Conservation (phyloP, 345 rosid species). For the Rhizophora apiculata region DNA sequence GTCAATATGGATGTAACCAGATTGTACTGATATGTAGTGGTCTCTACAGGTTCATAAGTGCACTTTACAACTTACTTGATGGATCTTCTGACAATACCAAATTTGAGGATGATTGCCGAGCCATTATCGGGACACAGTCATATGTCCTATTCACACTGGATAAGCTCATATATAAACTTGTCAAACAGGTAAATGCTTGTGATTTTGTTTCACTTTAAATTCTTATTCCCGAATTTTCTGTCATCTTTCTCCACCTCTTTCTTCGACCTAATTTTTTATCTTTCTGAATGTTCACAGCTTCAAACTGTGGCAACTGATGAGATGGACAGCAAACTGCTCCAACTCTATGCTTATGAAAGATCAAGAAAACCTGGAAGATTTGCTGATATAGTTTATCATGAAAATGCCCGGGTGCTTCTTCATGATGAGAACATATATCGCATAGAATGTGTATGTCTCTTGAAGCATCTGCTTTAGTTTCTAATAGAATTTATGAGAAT, state of each 20-base stretch:
- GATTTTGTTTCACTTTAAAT: slow-evolving; percentile 8
- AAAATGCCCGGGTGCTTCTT: slow-evolving; percentile 78
- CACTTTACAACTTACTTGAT: slow-evolving; percentile 88
- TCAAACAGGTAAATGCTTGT: slow-evolving; percentile 63
- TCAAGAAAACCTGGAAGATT: slow-evolving; percentile 70
- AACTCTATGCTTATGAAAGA: slow-evolving; percentile 73
- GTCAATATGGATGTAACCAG: background rate
- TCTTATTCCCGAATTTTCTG: background rate
- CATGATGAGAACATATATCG: slow-evolving; percentile 89
- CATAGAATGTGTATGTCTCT: slow-evolving; percentile 75
- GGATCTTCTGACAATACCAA: slow-evolving; percentile 92
- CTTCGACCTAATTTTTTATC: background rate
- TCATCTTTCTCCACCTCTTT: background rate
- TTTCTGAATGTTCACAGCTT: slow-evolving; percentile 47
- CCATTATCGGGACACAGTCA: slow-evolving; percentile 92
- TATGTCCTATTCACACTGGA: slow-evolving; percentile 91
- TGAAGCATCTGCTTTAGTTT: slow-evolving; percentile 1
- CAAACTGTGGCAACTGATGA: slow-evolving; percentile 82
- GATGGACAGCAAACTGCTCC: slow-evolving; percentile 90
- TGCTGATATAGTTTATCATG: slow-evolving; percentile 69
- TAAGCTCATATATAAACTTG: slow-evolving; percentile 85
- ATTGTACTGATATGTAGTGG: slow-evolving; percentile 3
- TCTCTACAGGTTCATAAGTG: slow-evolving; percentile 70
- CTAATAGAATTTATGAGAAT: background rate
- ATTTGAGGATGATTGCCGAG: slow-evolving; percentile 97